Evolutionary conservation across 2,329 filamentous ascomycete genomes (phyloP).

Genomic region (Xylariaceae sp.): DNA sequence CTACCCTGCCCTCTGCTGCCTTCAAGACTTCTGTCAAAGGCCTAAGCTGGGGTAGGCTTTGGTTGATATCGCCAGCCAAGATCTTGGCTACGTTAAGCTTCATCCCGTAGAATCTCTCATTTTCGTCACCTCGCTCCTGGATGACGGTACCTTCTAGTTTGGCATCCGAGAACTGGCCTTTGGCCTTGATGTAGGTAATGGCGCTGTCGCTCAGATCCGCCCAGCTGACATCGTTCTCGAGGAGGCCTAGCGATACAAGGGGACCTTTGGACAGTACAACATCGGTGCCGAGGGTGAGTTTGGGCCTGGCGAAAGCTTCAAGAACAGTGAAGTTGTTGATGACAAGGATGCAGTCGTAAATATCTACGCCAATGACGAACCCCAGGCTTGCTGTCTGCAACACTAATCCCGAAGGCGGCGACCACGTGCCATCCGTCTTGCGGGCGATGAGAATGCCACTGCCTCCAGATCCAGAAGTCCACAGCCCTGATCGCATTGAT

Average conservation of each 20-base stretch:
- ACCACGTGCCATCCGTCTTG: constrained; percentile 84
- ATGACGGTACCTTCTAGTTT: constrained; percentile 55
- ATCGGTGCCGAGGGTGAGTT: constrained; percentile 78
- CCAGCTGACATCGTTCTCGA: constrained; percentile 49
- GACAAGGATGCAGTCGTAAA: constrained; percentile 92
- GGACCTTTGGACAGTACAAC: constrained; percentile 74
- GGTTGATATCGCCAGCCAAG: constrained; percentile 52
- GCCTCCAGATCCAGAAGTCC: constrained; percentile 86
- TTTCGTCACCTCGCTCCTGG: constrained; percentile 55
- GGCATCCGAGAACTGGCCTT: constrained; percentile 51
- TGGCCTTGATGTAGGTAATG: constrained; percentile 56
- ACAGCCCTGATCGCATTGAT: constrained; percentile 88
- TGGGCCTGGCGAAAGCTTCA: constrained; percentile 75
- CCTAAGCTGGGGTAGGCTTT: constrained; percentile 50
- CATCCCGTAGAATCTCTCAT: constrained; percentile 54
- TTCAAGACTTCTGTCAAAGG: constrained; percentile 78
- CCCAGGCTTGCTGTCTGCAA: constrained; percentile 85
- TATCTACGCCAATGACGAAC: constrained; percentile 87
- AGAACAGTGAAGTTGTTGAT: constrained; percentile 84
- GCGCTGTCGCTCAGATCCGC: constrained; percentile 52
- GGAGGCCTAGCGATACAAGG: constrained; percentile 52
- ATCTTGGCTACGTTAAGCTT: constrained; percentile 52
- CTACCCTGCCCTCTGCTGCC: constrained; percentile 76
- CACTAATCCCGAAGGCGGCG: constrained; percentile 84
- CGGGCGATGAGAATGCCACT: constrained; percentile 82